phyloP scores from a whole-genome alignment of 2,329 filamentous ascomycete genomes.

The Nannizziopsis barbatae region DNA sequence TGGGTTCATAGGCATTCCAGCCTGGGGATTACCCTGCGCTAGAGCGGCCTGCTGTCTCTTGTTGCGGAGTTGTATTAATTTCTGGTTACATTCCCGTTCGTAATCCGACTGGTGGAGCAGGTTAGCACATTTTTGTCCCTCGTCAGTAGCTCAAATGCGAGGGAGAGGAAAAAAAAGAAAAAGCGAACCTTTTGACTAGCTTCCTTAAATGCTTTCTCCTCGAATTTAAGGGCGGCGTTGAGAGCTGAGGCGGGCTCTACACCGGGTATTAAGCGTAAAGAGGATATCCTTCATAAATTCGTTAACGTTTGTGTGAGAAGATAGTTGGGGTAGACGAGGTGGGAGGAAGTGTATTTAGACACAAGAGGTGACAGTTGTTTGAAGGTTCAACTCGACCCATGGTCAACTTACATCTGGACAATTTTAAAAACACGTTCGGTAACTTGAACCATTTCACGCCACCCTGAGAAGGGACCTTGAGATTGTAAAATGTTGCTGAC shows the following conservation, averaged over 20 bases:
- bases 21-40: conserved; percentile 27
- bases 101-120: conserved; percentile 29
- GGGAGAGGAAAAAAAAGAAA: neutral
- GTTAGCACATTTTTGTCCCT: neutral
- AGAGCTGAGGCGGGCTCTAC: conserved; percentile 30
- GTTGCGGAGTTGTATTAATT: conserved; percentile 36
- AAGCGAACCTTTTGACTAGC: conserved; percentile 26
- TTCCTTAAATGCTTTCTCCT: conserved; percentile 36
- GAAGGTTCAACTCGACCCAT: too few relatives aligned
- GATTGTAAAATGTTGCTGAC: conserved; percentile 31
- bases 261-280: conserved; percentile 36
- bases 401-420: conserved; percentile 32
- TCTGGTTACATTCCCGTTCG: conserved; percentile 35
- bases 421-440: conserved; percentile 34
- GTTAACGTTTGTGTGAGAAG: neutral
- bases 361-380: neutral
- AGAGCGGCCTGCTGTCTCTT: conserved; percentile 35
- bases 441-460: conserved; percentile 33
- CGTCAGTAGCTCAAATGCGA: neutral
- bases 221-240: conserved; percentile 35
- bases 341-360: neutral
- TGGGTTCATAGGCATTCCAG: conserved; percentile 24
- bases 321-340: neutral
- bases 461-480: conserved; percentile 36
- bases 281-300: conserved; percentile 30